phyloP scores from a whole-genome alignment of 2,329 filamentous ascomycete genomes.

The Fusarium poae region DNA sequence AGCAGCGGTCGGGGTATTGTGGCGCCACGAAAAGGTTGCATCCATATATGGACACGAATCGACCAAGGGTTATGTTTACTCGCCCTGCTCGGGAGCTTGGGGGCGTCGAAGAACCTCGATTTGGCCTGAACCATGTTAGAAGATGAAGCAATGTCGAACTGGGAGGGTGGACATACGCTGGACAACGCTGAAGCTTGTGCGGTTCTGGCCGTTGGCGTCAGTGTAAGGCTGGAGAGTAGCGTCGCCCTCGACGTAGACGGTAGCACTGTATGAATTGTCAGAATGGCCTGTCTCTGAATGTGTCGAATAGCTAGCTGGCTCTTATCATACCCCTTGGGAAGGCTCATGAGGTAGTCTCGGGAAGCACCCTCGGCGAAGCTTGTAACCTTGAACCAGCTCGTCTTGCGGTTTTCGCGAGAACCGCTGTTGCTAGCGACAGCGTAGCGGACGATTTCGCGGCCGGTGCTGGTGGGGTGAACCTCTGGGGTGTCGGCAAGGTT shows the following conservation, averaged over 20 bases:
- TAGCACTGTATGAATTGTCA: conserved; percentile 66
- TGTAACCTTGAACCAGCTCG: conserved; percentile 87
- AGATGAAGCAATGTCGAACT: background rate
- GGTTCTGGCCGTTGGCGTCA: conserved; percentile 77
- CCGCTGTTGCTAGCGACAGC: conserved; percentile 78
- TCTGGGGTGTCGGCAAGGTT: conserved; percentile 86
- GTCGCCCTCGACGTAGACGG: conserved; percentile 88
- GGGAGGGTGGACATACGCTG: conserved; percentile 76
- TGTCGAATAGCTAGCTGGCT: background rate
- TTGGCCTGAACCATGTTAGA: conserved; percentile 54
- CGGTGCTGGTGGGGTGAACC: conserved; percentile 75
- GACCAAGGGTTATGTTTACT: conserved; percentile 28
- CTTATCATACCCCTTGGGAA: conserved; percentile 85
- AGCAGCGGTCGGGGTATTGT: conserved; percentile 14
- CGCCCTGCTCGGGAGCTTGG: conserved; percentile 44
- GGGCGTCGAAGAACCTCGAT: conserved; percentile 63
- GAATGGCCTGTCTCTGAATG: conserved; percentile 3
- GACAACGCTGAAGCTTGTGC: conserved; percentile 74
- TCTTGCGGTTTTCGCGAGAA: conserved; percentile 75
- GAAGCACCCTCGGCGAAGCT: conserved; percentile 78
- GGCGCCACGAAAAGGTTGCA: conserved; percentile 1
- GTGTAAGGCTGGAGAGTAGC: conserved; percentile 76
- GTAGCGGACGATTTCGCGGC: conserved; percentile 82
- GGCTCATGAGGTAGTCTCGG: conserved; percentile 77
- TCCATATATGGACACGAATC: conserved; percentile 7